Evolutionary conservation across 768 basidiomycete genomes (phyloP), one percentile per base, ranked within the genome.

Genomic region (Boletus tomentosulus): DNA sequence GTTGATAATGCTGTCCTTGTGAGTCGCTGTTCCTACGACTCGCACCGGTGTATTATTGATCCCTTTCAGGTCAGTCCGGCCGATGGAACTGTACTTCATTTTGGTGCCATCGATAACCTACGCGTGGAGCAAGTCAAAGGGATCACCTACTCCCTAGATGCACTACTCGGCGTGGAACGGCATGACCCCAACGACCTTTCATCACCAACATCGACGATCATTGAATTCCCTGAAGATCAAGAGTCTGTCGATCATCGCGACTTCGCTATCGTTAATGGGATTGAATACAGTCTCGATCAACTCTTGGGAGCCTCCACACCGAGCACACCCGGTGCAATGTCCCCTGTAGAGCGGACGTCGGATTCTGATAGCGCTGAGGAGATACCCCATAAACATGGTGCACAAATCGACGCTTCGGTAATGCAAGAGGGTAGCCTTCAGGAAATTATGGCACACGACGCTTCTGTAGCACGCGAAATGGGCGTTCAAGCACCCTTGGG

Each of bases 51-150:
- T 35, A 27, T 34, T 22, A 33, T 35, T 59, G 19, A 56, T 3
- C 24, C 24, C 24, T 41, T 42, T 6, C 62, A 90, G 88, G 88
- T 96, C 55, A 93, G 90, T 57, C 97, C 97, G 1, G 95, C 97
- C 1, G 97, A 99, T 61, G 97, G 97, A 3, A 87, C 79, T 0
- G 81, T 99, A 2, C 77, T 98, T 27, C 96, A 98, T 67, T 93
- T 94, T 61, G 97, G 97, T 33, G 83, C 83, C 1, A 89, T 99
- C 57, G 81, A 75, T 34, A 82, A 83, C 60, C 76, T 83, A 46
- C 82, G 83, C 27, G 91, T 99, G 48, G 95, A 97, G 66, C 95
- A 98, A 71, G 92, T 99, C 65, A 99, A 99, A 71, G 97, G 97
- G 15, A 87, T 96, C 58, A 97, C 93, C 0, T 99, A 99, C 66